A percentile compares a stretch with the other conserved stretches of the same genome.
Conservation (phyloP, 257 asterid genomes). For the Nicotiana attenuata region DNA sequence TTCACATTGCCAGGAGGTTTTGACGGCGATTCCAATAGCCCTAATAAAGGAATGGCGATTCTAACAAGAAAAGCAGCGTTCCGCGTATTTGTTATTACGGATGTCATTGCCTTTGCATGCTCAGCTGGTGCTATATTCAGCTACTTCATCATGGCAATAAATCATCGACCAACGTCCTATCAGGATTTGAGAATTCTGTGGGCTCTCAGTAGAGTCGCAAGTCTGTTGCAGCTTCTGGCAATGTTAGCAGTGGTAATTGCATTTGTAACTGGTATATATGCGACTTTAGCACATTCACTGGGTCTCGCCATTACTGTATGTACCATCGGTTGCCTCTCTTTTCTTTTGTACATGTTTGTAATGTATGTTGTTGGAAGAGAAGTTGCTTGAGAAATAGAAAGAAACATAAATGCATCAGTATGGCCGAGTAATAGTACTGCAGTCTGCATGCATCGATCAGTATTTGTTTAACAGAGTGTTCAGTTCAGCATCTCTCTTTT, state of each 20-base stretch:
- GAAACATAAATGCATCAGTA: no score
- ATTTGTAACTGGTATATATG: conserved; percentile 15
- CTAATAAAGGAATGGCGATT: conserved; percentile 15
- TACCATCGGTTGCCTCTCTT: neutral
- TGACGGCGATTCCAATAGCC: neutral
- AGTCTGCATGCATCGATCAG: no score
- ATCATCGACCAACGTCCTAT: no score
- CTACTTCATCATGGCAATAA: neutral
- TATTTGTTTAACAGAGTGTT: no score
- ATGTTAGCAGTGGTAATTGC: conserved; percentile 19
- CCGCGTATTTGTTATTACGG: conserved; percentile 11
- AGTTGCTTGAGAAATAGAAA: no score
- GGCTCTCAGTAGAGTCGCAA: rapidly evolving
- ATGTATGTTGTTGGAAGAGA: neutral
- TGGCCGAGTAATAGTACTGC: no score
- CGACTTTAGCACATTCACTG: conserved; percentile 13
- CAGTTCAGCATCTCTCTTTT: no score
- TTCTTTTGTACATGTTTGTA: neutral
- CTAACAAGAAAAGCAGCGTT: conserved; percentile 13
- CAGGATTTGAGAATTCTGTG: neutral
- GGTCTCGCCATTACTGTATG: neutral
- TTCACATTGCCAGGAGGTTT: conserved; percentile 22
- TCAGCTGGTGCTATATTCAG: conserved; percentile 5
- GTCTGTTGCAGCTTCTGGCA: neutral
- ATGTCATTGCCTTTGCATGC: conserved; percentile 15